Evolutionary conservation across 2,329 filamentous ascomycete species (phyloP).

Genomic region (Penicillium griseofulvum): DNA sequence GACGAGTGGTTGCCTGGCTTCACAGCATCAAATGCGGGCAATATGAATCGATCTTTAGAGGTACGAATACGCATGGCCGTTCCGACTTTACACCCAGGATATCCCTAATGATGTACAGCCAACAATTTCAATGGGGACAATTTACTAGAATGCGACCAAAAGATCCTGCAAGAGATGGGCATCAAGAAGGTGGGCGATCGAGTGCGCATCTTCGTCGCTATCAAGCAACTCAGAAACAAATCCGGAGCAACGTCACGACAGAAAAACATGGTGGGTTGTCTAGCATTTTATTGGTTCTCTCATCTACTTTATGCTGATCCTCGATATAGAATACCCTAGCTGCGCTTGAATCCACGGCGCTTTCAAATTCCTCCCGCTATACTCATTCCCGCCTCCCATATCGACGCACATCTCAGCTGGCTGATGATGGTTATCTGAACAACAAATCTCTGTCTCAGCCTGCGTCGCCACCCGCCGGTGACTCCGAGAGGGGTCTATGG

Average conservation of each 20-base stretch:
- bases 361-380: conserved; percentile 63
- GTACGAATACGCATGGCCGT: conserved; percentile 42
- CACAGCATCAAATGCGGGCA: conserved; percentile 88
- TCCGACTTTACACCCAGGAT: not conserved
- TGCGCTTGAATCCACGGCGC: conserved; percentile 65
- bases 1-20: conserved; percentile 86
- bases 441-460: conserved; percentile 64
- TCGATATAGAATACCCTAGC: conserved; percentile 74
- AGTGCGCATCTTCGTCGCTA: conserved; percentile 81
- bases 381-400: conserved; percentile 57
- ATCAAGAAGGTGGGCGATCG: conserved; percentile 97
- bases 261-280: conserved; percentile 70
- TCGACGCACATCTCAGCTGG: conserved; percentile 59
- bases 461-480: conserved; percentile 62
- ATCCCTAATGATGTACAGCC: conserved; percentile 43
- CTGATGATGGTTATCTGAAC: conserved; percentile 44
- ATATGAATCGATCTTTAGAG: conserved; percentile 84
- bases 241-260: conserved; percentile 75
- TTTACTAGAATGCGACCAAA: conserved; percentile 93
- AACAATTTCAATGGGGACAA: conserved; percentile 99
- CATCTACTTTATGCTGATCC: conserved; percentile 14
- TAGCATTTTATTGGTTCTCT: not conserved
- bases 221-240: conserved; percentile 77
- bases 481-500: conserved; percentile 45
- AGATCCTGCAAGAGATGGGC: conserved; percentile 94